Base-by-base conservation (phyloP, 2,329 filamentous ascomycete species). In the Colletotrichum tabaci region DNA sequence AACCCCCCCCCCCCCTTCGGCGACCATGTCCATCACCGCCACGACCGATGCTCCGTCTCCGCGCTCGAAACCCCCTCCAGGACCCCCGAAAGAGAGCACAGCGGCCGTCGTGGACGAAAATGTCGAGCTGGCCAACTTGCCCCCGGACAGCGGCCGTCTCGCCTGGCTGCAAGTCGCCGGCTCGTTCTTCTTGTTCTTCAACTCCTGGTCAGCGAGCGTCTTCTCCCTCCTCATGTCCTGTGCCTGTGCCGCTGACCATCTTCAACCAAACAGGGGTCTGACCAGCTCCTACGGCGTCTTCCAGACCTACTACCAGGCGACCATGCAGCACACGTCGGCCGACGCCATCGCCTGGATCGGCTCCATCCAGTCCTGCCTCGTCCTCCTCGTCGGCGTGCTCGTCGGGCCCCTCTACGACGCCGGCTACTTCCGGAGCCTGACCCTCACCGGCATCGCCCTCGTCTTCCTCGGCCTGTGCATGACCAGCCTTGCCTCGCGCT, bases 351-450 rank as follows among this genome's bases (percentile, higher is more conserved):
- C 81, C 2, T 82, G 80, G 79, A 82, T 84, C 57, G 81, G 81
- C 46, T 77, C 77, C 18, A 71, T 72, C 23, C 66, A 70, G 65
- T 76, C 77, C 0, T 84, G 82, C 64, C 75, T 84, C 8, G 77
- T 85, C 49, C 74, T 84, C 13, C 69, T 81, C 16, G 74, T 80
- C 0, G 80, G 82, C 23, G 75, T 82, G 7, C 63, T 84, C 9
- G 76, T 78, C 8, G 84, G 84, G 0, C 83, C 81, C 0, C 70
- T 84, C 3, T 82, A 81, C 66, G 84, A 86, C 71, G 76, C 77
- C 7, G 84, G 84, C 2, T 77, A 84, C 71, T 78, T 81, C 68
- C 75, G 76, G 4, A 61, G 67, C 12, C 75, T 82, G 1, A 61
- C 84, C 1, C 57, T 73, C n/a, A 61, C 77, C 2, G 84, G 84